Conservation (phyloP, 805 yeast genomes). For the Candida rishiriensis region DNA sequence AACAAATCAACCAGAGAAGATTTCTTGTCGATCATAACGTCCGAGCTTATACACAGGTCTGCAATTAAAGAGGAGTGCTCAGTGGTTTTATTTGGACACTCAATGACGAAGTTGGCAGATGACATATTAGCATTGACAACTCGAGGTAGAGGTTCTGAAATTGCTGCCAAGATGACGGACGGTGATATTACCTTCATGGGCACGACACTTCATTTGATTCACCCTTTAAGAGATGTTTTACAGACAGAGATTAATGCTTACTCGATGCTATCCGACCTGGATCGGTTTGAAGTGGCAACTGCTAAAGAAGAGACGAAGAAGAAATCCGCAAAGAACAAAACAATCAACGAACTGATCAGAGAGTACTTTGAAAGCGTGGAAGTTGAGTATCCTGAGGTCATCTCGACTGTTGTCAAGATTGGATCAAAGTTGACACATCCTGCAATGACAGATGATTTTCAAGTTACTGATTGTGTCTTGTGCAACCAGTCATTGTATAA, state of each 20-base stretch:
- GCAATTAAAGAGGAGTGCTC: conserved; percentile 44
- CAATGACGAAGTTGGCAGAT: conserved; percentile 81
- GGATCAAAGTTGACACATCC: conserved; percentile 71
- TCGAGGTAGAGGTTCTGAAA: conserved; percentile 76
- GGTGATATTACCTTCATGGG: conserved; percentile 31
- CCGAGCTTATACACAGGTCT: conserved; percentile 40
- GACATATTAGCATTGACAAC: conserved; percentile 75
- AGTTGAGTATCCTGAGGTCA: conserved; percentile 78
- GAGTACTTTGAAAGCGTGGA: conserved; percentile 72
- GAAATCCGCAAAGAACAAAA: conserved; percentile 61
- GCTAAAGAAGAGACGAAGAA: conserved; percentile 22
- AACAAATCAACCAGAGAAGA: conserved; percentile 67
- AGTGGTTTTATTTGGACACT: conserved; percentile 69
- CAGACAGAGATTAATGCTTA: conserved; percentile 63
- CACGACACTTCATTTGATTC: conserved; percentile 42
- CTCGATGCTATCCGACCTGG: conserved; percentile 37
- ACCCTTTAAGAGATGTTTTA: conserved; percentile 76
- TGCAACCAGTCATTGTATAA: conserved; percentile 53
- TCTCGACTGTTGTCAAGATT: conserved; percentile 87
- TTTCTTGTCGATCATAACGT: conserved; percentile 42
- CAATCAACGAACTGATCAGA: conserved; percentile 74
- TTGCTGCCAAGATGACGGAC: conserved; percentile 50
- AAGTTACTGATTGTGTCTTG: conserved; percentile 41
- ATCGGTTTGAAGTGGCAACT: conserved; percentile 22
- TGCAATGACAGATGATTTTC: conserved; percentile 1